These are phyloP conservation scores for Hypoxylon subgilvum DNA, from an alignment of 495 filamentous ascomycete species.

Conservation along the genomic window DNA sequence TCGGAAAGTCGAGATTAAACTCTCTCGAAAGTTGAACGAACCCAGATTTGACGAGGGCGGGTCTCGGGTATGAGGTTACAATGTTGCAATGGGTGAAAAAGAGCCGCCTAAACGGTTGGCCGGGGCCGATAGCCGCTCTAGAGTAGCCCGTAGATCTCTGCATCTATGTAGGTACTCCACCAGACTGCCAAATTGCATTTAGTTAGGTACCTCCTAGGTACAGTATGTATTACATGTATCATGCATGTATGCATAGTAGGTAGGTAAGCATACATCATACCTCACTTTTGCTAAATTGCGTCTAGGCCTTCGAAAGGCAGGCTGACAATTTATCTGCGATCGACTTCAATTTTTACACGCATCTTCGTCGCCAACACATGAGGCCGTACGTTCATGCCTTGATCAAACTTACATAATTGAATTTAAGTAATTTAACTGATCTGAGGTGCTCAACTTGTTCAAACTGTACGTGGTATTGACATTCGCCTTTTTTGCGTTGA, in stretches of 20 bases:
- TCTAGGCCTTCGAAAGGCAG: neutral
- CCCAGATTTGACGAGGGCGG: constrained; percentile 14
- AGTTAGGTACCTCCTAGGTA: neutral
- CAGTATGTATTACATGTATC: neutral
- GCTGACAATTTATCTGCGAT: no score
- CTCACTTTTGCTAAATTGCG: no score
- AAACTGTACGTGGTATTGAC: no score
- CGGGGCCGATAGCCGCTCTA: constrained; percentile 34
- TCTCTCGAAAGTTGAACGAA: neutral
- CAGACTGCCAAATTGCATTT: no score
- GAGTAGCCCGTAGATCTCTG: constrained; percentile 10
- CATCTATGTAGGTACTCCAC: constrained; percentile 9
- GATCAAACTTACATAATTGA: no score
- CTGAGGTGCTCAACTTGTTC: no score
- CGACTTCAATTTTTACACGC: no score
- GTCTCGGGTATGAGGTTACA: constrained; percentile 32
- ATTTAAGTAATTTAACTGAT: no score
- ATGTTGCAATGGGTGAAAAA: constrained; percentile 34
- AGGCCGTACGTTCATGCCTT: no score
- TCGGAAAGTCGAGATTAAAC: constrained; percentile 13
- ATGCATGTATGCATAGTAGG: neutral
- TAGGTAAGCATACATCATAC: no score
- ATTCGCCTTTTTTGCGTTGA: constrained; percentile 7
- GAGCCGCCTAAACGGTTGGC: constrained; percentile 36
- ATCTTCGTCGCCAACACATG: no score